Evolutionary conservation across 2,329 filamentous ascomycete species (phyloP), one percentile per base, ranked within the genome.

Genomic region (Leptodontidium sp.): DNA sequence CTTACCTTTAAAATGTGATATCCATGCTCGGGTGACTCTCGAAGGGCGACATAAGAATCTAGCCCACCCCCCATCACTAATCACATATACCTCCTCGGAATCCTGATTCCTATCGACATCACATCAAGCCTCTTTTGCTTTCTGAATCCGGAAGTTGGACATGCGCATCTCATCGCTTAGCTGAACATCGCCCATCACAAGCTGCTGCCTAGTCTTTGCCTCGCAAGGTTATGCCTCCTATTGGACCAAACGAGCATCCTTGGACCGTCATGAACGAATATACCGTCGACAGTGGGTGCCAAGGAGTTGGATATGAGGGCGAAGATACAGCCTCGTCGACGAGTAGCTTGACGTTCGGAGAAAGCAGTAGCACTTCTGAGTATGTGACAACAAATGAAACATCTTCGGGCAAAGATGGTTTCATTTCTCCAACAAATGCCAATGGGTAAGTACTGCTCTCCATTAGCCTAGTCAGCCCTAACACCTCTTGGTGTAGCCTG

Each of bases 321-420:
- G 29, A 47, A 35, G 43, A 47, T 21, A 32, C 24, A n/a, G 15
- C 43, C 38, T 61, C 24, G 14, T n/a, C 43, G 1, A 17, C 12
- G 14, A 26, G 29, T 15, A 26, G 14, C 26, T 15, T 35, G 14
- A 50, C 12, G 0, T 6, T 35, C 17, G 43, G 9, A 4, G 40
- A 8, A 12, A 62, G 43, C 26, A 24, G 15, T 17, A 35, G 14
- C 12, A 11, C 6, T 49, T 21, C 59, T 7, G 40, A 38, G 2
- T 62, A 49, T 38, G 17, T 50, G 24, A 62, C 26, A 62, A 35
- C 43, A 21, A 62, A 62, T n/a, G 43, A 49, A 8, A 21, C 43
- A 49, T 62, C 29, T 6, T n/a, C 43, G 29, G 43, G 43, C 43
- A 21, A 49, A 4, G 15, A 21, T 32, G 9, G 9, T 47, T 7